Evolutionary conservation across 176 grass and related monocot species (phyloP).

Genomic region (Ensete glaucum): DNA sequence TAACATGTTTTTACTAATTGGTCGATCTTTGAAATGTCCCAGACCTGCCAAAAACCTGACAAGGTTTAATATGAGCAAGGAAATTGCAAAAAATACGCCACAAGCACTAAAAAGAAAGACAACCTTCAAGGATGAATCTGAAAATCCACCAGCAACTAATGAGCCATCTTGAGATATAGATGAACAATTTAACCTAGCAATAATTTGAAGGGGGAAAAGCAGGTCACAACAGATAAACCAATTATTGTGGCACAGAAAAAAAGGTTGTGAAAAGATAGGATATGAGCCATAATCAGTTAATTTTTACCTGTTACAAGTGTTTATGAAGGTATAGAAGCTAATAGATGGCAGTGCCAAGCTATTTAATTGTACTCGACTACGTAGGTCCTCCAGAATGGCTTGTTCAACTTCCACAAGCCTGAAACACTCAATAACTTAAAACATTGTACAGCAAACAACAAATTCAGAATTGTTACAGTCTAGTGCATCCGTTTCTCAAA

Average conservation of each 20-base stretch:
- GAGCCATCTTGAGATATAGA: conserved; percentile 91
- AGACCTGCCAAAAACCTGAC: conserved; percentile 45
- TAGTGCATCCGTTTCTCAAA: not conserved
- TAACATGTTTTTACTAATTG: conserved; percentile 62
- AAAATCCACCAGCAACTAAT: conserved; percentile 90
- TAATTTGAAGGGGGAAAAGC: not conserved
- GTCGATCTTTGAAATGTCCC: conserved; percentile 94
- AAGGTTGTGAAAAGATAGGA: not conserved
- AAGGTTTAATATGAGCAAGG: not conserved
- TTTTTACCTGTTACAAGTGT: conserved; percentile 80
- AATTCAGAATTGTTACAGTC: not conserved
- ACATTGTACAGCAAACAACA: not conserved
- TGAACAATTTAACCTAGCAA: conserved; percentile 84
- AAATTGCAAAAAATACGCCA: conserved; percentile 1
- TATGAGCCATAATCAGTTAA: conserved; percentile 7
- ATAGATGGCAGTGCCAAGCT: conserved; percentile 84
- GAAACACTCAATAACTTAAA: conserved; percentile 26
- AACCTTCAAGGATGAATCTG: conserved; percentile 96
- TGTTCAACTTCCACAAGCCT: conserved; percentile 78
- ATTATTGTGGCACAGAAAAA: not conserved
- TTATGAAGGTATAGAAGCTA: conserved; percentile 90
- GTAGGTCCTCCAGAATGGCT: conserved; percentile 67
- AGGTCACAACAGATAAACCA: not conserved
- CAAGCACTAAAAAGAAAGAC: conserved; percentile 6
- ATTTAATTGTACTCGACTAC: conserved; percentile 71